Conservation (phyloP, 176 grass and related monocot genomes). For the Triticum dicoccoides region DNA sequence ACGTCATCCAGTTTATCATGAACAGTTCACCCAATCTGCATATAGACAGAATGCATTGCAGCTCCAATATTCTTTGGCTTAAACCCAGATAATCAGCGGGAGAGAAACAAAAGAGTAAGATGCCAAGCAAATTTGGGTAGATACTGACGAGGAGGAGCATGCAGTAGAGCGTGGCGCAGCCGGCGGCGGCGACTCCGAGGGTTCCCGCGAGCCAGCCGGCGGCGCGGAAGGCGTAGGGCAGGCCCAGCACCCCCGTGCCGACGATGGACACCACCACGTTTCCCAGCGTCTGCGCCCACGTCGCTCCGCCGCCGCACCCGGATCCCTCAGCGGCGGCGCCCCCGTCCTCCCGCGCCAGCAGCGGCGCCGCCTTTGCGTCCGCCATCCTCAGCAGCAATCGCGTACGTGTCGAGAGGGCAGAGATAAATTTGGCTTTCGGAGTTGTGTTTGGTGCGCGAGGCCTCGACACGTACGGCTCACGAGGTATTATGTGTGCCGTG, state of each 20-base stretch:
- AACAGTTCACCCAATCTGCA: neutral
- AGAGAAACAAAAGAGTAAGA: neutral
- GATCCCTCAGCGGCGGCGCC: neutral
- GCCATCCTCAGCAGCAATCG: slow-evolving; percentile 9
- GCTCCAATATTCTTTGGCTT: neutral
- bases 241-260: slow-evolving; percentile 82
- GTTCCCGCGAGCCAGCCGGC: slow-evolving; percentile 75
- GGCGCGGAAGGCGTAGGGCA: slow-evolving; percentile 81
- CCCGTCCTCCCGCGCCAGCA: slow-evolving; percentile 27
- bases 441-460: neutral
- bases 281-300: slow-evolving; percentile 71
- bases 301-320: slow-evolving; percentile 23
- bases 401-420: neutral
- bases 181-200: slow-evolving; percentile 59
- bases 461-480: neutral
- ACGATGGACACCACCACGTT: slow-evolving; percentile 93
- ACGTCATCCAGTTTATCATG: neutral
- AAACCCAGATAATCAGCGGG: neutral
- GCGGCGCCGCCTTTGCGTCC: slow-evolving; percentile 5
- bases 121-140: neutral
- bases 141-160: slow-evolving; percentile 85
- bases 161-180: slow-evolving; percentile 71
- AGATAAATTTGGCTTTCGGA: neutral
- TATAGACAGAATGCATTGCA: neutral
- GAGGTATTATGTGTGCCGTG: neutral